Conservation (phyloP, 371 early-diverging fungal species). For the Vairimorpha necatrix region DNA sequence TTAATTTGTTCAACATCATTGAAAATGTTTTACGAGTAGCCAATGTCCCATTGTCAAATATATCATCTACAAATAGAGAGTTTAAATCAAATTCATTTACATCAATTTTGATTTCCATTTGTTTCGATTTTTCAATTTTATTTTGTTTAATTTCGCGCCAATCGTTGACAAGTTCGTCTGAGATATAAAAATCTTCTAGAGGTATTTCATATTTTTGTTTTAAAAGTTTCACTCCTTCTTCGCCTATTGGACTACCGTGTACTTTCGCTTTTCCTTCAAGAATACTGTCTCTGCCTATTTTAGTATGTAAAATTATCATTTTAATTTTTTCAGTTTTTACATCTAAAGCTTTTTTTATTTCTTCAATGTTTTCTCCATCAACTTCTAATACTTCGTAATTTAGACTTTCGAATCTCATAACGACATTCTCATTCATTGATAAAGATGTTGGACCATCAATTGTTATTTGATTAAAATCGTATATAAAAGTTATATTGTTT, state of each 20-base stretch:
- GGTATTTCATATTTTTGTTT: slow-evolving; percentile 72
- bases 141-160: slow-evolving; percentile 68
- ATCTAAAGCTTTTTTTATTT: slow-evolving; percentile 66
- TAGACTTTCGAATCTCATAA: slow-evolving; percentile 78
- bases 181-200: slow-evolving; percentile 69
- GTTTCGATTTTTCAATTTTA: slow-evolving; percentile 72
- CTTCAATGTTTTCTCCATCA: slow-evolving; percentile 73
- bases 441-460: slow-evolving; percentile 79
- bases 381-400: slow-evolving; percentile 79
- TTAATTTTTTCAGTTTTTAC: slow-evolving; percentile 68
- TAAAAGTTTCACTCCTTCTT: slow-evolving; percentile 73
- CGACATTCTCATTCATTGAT: slow-evolving; percentile 85
- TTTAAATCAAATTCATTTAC: neutral
- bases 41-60: slow-evolving; percentile 61
- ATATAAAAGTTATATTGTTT: slow-evolving; percentile 85
- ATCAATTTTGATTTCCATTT: slow-evolving; percentile 66
- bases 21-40: slow-evolving; percentile 66
- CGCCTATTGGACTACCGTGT: slow-evolving; percentile 77
- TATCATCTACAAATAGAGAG: neutral
- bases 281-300: slow-evolving; percentile 74
- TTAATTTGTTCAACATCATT: slow-evolving; percentile 73
- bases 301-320: slow-evolving; percentile 64
- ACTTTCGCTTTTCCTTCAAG: slow-evolving; percentile 79
- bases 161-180: slow-evolving; percentile 67
- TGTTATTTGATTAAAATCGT: slow-evolving; percentile 90